Conservation (phyloP, 2,329 filamentous ascomycete genomes). For the Venturia asperata region DNA sequence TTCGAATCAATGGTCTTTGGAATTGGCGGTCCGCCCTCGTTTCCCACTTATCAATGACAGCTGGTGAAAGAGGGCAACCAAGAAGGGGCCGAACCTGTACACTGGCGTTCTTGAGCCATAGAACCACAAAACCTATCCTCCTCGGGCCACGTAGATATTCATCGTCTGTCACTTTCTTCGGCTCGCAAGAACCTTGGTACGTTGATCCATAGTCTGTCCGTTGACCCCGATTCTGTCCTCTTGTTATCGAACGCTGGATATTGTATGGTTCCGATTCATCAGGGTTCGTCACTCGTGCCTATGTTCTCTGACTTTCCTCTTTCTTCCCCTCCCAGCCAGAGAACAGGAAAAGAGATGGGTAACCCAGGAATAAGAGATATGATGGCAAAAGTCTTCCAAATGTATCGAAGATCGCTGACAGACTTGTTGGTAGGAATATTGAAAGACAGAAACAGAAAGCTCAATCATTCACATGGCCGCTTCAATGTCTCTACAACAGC, state of each 20-base stretch:
- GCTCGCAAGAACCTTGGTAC: background rate
- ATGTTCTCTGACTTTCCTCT: background rate
- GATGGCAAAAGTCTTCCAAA: background rate
- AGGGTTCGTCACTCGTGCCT: background rate
- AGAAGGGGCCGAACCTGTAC: background rate
- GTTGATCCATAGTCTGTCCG: background rate
- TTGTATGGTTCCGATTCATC: background rate
- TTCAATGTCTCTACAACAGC: constrained; percentile 14
- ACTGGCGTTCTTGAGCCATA: background rate
- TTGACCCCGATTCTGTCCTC: background rate
- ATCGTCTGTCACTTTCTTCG: background rate
- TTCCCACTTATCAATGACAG: constrained; percentile 9
- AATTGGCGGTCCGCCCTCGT: constrained; percentile 15
- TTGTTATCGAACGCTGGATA: background rate
- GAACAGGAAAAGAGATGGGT: background rate
- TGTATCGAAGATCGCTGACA: background rate
- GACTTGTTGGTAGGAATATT: background rate
- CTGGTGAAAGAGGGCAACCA: constrained; percentile 10
- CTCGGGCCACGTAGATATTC: background rate
- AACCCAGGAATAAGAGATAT: background rate
- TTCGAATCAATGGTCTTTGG: constrained; percentile 14
- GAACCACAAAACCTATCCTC: constrained; percentile 8
- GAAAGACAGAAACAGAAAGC: background rate
- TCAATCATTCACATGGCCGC: constrained; percentile 5
- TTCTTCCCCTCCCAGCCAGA: background rate